Percentiles rank a stretch among this genome's conserved stretches.
These are phyloP conservation scores for Mycena epipterygia DNA, from an alignment of 768 basidiomycete species.

Conservation along the genomic window DNA sequence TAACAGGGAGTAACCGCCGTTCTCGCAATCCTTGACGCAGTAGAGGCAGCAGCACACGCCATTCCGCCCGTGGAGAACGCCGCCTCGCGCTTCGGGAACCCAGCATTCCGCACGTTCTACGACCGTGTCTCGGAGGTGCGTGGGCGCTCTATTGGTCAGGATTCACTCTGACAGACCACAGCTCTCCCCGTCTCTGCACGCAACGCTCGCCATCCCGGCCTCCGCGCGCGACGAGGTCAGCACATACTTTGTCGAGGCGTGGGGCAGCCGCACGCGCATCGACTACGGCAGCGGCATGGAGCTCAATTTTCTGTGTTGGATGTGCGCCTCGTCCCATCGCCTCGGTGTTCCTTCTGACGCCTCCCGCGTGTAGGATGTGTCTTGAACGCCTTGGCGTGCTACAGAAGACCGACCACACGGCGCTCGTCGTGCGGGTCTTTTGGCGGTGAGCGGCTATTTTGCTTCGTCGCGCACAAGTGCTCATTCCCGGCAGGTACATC, in stretches of 20 bases:
- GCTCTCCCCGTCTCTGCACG: constrained; percentile 72
- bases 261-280: constrained; percentile 93
- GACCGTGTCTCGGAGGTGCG: constrained; percentile 82
- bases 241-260: constrained; percentile 86
- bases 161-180: too few relatives aligned
- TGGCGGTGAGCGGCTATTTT: constrained; percentile 72
- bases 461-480: constrained; percentile 37
- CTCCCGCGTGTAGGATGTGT: constrained; percentile 73
- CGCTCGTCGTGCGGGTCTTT: constrained; percentile 85
- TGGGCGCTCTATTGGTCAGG: too few relatives aligned
- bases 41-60: constrained; percentile 75
- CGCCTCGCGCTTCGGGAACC: constrained; percentile 96
- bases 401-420: constrained; percentile 72
- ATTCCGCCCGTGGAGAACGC: constrained; percentile 93
- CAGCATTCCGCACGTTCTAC: constrained; percentile 94
- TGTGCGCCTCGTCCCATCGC: constrained; percentile 61
- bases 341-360: background rate
- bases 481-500: constrained; percentile 81
- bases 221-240: constrained; percentile 78
- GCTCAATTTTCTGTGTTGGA: constrained; percentile 95
- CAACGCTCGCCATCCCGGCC: constrained; percentile 67
- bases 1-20: constrained; percentile 74
- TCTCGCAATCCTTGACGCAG: constrained; percentile 71
- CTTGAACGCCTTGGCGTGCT: constrained; percentile 80
- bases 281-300: constrained; percentile 99